Conservation (phyloP, 2,329 filamentous ascomycete genomes). For the Beauveria brongniartii region DNA sequence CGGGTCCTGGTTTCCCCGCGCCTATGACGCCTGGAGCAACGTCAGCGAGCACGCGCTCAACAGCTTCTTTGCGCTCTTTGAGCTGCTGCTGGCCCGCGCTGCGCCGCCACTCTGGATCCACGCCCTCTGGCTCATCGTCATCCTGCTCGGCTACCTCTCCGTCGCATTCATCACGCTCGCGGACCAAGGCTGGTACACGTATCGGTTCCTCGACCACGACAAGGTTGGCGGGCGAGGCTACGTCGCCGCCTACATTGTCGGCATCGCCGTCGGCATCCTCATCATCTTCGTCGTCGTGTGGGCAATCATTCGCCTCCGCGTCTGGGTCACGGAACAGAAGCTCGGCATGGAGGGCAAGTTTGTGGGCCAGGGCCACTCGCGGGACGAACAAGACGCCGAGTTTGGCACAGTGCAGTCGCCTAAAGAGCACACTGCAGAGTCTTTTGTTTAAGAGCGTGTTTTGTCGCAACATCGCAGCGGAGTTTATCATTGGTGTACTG, state of each 20-base stretch:
- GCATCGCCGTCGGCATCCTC: constrained; percentile 44
- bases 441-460: neutral
- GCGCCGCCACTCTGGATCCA: constrained; percentile 53
- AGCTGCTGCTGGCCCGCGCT: constrained; percentile 62
- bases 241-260: constrained; percentile 51
- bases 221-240: constrained; percentile 35
- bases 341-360: constrained; percentile 36
- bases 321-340: constrained; percentile 40
- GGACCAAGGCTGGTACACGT: constrained; percentile 67
- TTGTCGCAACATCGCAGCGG: neutral
- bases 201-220: constrained; percentile 65
- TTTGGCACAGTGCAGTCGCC: neutral
- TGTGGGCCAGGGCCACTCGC: constrained; percentile 18
- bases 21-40: constrained; percentile 55
- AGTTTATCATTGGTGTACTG: neutral
- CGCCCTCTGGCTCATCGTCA: constrained; percentile 57
- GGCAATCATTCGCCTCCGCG: constrained; percentile 41
- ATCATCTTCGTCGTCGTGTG: constrained; percentile 46
- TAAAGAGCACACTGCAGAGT: neutral
- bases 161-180: constrained; percentile 67
- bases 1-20: constrained; percentile 39
- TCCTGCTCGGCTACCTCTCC: constrained; percentile 63
- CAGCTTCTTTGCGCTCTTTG: constrained; percentile 63
- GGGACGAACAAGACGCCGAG: neutral
- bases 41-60: constrained; percentile 71